Evolutionary conservation across 2,329 filamentous ascomycete species (phyloP).

Genomic region (Aspergillus sojae): DNA sequence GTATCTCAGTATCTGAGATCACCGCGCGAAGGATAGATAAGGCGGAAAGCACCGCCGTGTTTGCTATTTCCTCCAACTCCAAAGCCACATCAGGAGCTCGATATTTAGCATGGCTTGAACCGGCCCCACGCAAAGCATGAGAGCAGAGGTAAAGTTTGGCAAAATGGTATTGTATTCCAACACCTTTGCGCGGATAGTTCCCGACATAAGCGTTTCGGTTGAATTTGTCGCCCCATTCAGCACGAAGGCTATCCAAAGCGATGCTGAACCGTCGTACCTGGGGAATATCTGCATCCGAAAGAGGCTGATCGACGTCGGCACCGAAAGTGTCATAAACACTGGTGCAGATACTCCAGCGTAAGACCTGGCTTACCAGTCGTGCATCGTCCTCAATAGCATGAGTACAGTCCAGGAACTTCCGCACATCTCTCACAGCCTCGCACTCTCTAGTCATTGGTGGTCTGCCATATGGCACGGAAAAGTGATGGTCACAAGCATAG

Average conservation of each 20-base stretch:
- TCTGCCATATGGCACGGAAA: conserved; percentile 40
- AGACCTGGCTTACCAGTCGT: conserved; percentile 38
- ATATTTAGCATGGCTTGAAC: conserved; percentile 3
- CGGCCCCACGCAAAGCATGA: conserved; percentile 44
- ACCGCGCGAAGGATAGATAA: conserved; percentile 39
- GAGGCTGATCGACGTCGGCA: conserved; percentile 32
- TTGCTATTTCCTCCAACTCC: conserved; percentile 40
- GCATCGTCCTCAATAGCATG: conserved; percentile 37
- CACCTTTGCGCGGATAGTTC: conserved; percentile 49
- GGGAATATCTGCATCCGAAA: conserved; percentile 18
- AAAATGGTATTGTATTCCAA: conserved; percentile 50
- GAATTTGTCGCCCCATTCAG: conserved; percentile 25
- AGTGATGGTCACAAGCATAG: conserved; percentile 44
- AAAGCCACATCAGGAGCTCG: conserved; percentile 25
- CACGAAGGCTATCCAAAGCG: conserved; percentile 24
- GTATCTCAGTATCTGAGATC: conserved; percentile 38
- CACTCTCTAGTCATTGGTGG: conserved; percentile 39
- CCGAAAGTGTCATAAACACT: conserved; percentile 38
- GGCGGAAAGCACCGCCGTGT: conserved; percentile 39
- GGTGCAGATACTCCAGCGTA: conserved; percentile 35
- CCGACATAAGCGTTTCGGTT: conserved; percentile 42
- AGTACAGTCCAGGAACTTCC: conserved; percentile 29
- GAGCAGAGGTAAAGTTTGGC: conserved; percentile 51
- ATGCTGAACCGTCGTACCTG: conserved; percentile 24
- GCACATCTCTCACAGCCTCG: conserved; percentile 33